Percentiles rank a stretch among this genome's conserved stretches.
These are phyloP conservation scores for Dioscorea cayenensis DNA, from an alignment of 116 monocot species.

Conservation along the genomic window DNA sequence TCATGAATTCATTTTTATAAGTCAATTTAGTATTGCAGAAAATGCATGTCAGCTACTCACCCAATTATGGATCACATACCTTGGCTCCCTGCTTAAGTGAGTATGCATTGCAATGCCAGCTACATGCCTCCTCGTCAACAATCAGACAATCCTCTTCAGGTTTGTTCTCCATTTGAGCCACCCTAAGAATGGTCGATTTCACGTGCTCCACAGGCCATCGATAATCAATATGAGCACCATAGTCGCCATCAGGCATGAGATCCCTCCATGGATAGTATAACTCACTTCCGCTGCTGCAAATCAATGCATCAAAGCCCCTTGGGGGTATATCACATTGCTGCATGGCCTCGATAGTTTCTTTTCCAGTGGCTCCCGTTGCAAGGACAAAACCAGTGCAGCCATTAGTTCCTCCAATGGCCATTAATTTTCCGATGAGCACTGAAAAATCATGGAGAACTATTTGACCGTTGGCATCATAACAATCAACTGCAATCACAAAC, in stretches of 20 bases:
- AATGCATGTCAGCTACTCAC: background rate
- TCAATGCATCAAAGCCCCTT: slow-evolving; percentile 48
- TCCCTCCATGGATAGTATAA: slow-evolving; percentile 69
- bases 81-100: slow-evolving; percentile 27
- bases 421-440: slow-evolving; percentile 12
- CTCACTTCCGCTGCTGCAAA: slow-evolving; percentile 61
- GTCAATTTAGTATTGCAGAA: no score
- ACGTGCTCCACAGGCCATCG: slow-evolving; percentile 49
- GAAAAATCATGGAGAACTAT: slow-evolving; percentile 5
- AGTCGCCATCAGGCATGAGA: slow-evolving; percentile 32
- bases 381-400: slow-evolving; percentile 37
- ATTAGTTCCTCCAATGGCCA: background rate
- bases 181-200: slow-evolving; percentile 29
- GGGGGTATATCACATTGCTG: slow-evolving; percentile 14
- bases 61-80: slow-evolving; percentile 8
- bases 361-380: slow-evolving; percentile 33
- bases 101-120: slow-evolving; percentile 46
- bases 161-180: slow-evolving; percentile 23
- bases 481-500: slow-evolving; percentile 50
- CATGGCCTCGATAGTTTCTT: slow-evolving; percentile 38
- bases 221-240: slow-evolving; percentile 41
- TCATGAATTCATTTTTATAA: no score
- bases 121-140: slow-evolving; percentile 30
- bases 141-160: slow-evolving; percentile 23
- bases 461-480: slow-evolving; percentile 34